Conservation (phyloP, 441 rosid species). For the Adansonia gregorii region DNA sequence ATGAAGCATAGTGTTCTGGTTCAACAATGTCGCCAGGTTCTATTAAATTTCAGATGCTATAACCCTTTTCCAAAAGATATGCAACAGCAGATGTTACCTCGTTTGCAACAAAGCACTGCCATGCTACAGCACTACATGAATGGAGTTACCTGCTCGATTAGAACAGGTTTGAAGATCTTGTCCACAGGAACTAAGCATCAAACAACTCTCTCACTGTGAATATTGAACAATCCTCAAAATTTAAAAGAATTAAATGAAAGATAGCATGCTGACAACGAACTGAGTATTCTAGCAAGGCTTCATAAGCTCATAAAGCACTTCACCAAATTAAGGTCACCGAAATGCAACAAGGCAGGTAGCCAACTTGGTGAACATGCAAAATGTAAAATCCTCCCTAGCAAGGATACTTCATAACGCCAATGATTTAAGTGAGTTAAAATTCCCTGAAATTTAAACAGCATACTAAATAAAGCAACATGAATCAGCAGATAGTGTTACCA, state of each 20-base stretch:
- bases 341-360: not conserved
- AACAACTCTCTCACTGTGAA: not conserved
- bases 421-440: not conserved
- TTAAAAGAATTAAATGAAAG: constrained; percentile 7
- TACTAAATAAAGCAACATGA: not conserved
- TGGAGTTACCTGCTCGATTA: constrained; percentile 2
- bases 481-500: constrained; percentile 8
- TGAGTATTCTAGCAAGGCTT: not conserved
- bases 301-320: not conserved
- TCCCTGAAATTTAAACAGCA: not conserved
- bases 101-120: not conserved
- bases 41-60: not conserved
- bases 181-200: not conserved
- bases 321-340: not conserved
- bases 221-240: not conserved
- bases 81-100: not conserved
- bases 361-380: not conserved
- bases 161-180: not conserved
- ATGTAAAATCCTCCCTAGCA: not conserved
- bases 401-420: not conserved
- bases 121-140: not conserved
- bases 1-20: not conserved
- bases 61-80: not conserved
- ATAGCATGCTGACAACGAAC: not conserved
- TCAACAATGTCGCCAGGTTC: not conserved